phyloP scores from a whole-genome alignment of 202 grass and related monocot species.

The Dendrocalamus latiflorus region DNA sequence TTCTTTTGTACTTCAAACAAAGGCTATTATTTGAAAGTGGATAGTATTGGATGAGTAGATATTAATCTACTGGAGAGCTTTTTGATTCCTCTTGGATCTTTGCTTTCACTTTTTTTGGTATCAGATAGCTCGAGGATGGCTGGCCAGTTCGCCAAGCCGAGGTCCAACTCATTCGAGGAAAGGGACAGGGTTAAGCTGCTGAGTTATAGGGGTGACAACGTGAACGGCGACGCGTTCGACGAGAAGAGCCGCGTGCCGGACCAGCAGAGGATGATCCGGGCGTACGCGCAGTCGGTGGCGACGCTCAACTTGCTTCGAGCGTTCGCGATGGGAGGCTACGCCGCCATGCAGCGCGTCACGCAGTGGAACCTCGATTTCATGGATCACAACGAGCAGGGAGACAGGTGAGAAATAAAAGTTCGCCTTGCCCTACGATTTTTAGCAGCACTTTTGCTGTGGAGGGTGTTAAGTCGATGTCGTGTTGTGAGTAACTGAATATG shows the following conservation, averaged over 20 bases:
- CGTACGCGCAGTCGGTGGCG: slow-evolving; percentile 76
- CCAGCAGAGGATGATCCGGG: slow-evolving; percentile 84
- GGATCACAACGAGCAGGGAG: slow-evolving; percentile 83
- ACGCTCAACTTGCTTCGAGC: slow-evolving; percentile 90
- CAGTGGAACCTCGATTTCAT: slow-evolving; percentile 98
- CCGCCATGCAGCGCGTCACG: slow-evolving; percentile 80
- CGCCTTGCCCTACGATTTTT: background rate
- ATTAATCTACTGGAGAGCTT: too few relatives aligned
- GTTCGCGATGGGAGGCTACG: slow-evolving; percentile 87
- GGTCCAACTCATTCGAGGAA: slow-evolving; percentile 69
- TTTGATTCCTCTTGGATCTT: too few relatives aligned
- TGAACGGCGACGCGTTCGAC: slow-evolving; percentile 73
- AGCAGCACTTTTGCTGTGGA: background rate
- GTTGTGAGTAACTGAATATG: too few relatives aligned
- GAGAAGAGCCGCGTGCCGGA: slow-evolving; percentile 72
- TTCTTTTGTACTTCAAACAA: too few relatives aligned
- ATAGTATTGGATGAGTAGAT: too few relatives aligned
- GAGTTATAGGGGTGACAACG: slow-evolving; percentile 94
- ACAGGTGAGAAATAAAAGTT: slow-evolving; percentile 47
- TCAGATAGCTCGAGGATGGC: too few relatives aligned
- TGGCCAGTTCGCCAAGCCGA: slow-evolving; percentile 91
- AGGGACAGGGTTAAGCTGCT: slow-evolving; percentile 75
- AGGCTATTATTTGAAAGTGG: too few relatives aligned
- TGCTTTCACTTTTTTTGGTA: too few relatives aligned
- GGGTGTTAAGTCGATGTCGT: too few relatives aligned